A percentile compares a stretch with the other conserved stretches of the same genome.
phyloP scores from a whole-genome alignment of 2,329 filamentous ascomycete species.

The Ophiocordyceps unilateralis region DNA sequence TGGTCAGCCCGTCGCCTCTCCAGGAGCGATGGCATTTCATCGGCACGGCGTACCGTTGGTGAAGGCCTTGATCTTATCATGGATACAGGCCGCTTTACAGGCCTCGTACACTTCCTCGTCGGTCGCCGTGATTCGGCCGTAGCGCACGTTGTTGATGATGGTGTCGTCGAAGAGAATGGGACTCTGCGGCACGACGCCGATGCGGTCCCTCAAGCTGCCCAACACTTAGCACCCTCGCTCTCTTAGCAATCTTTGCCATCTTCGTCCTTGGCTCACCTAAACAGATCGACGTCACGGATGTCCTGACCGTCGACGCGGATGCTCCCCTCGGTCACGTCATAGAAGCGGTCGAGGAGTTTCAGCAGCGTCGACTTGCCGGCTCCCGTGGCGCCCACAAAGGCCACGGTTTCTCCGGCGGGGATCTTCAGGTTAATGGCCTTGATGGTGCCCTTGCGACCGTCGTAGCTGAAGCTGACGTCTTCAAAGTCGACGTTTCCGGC shows the following conservation, averaged over 20 bases:
- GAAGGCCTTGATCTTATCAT: constrained; percentile 39
- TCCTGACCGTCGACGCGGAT: constrained; percentile 40
- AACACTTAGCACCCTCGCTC: neutral
- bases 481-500: constrained; percentile 37
- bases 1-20: neutral
- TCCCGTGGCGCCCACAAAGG: constrained; percentile 43
- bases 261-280: constrained; percentile 15
- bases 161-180: constrained; percentile 40
- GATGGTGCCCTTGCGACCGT: constrained; percentile 40
- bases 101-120: constrained; percentile 38
- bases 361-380: constrained; percentile 41
- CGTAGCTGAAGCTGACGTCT: constrained; percentile 39
- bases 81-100: constrained; percentile 37
- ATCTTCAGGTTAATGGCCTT: constrained; percentile 33
- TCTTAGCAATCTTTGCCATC: neutral
- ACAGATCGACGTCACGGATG: constrained; percentile 34
- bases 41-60: constrained; percentile 23
- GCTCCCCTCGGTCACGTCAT: constrained; percentile 34
- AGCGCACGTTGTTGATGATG: constrained; percentile 41
- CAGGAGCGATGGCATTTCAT: neutral
- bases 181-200: constrained; percentile 39
- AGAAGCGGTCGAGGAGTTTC: constrained; percentile 41
- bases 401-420: constrained; percentile 34
- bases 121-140: constrained; percentile 33
- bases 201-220: constrained; percentile 29